These are phyloP conservation scores for Trichophyton simii DNA, from an alignment of 2,329 filamentous ascomycete genomes.

Conservation along the genomic window DNA sequence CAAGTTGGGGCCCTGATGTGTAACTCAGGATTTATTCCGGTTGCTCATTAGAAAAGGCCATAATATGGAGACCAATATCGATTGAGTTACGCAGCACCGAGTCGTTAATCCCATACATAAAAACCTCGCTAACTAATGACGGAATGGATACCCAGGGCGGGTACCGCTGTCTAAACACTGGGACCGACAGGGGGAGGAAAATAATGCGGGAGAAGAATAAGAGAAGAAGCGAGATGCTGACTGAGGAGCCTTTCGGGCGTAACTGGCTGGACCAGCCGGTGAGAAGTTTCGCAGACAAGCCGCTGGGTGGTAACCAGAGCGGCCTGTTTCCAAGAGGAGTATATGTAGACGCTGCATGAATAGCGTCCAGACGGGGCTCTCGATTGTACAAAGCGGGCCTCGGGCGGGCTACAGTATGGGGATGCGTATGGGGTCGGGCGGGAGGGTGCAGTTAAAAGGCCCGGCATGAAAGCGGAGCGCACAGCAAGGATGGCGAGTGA, in stretches of 20 bases:
- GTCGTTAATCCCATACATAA: neutral
- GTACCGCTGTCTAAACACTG: no score
- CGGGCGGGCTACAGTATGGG: neutral
- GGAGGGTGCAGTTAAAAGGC: neutral
- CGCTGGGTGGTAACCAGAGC: neutral
- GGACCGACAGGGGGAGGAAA: no score
- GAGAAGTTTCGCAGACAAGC: neutral
- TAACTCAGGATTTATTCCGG: neutral
- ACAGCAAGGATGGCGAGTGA: neutral
- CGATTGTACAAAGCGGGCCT: neutral
- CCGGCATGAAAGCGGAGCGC: neutral
- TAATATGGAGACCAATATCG: no score
- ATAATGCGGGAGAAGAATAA: no score
- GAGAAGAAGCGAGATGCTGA: no score
- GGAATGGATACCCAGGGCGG: no score
- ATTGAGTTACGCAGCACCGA: neutral
- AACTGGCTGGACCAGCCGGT: no score
- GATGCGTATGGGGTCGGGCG: neutral
- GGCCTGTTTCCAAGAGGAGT: neutral
- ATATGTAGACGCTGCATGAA: neutral
- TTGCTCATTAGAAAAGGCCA: no score
- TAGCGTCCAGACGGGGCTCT: neutral
- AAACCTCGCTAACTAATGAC: no score
- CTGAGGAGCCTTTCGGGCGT: no score
- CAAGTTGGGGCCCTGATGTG: neutral